Percentiles rank a stretch among this genome's conserved stretches.
phyloP scores from a whole-genome alignment of 1,139 yeast species.

The Suhomyces bokatorum region DNA sequence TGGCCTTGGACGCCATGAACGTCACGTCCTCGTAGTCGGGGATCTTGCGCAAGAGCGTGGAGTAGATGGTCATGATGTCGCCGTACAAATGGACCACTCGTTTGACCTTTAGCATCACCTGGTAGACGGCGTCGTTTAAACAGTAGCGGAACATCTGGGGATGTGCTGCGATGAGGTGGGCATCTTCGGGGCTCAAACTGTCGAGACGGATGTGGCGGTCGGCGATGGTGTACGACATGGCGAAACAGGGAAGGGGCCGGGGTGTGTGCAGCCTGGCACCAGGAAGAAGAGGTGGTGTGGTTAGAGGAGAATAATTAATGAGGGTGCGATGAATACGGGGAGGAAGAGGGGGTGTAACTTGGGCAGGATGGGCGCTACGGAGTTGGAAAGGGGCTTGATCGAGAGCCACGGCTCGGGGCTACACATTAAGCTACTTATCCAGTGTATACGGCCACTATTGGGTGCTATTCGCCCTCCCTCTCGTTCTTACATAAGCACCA shows the following conservation, averaged over 20 bases:
- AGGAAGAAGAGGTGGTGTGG: not conserved
- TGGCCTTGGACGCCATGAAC: slow-evolving; percentile 31
- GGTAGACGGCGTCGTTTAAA: slow-evolving; percentile 33
- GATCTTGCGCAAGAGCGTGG: slow-evolving; percentile 41
- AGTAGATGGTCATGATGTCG: slow-evolving; percentile 43
- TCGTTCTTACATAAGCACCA: not conserved
- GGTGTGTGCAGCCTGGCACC: not conserved
- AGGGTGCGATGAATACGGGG: not conserved
- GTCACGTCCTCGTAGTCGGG: slow-evolving; percentile 48
- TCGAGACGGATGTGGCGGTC: slow-evolving; percentile 29
- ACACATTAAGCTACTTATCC: too few relatives aligned
- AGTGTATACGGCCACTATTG: too few relatives aligned
- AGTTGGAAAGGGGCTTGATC: too few relatives aligned
- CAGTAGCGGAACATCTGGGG: slow-evolving; percentile 35
- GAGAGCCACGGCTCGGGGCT: too few relatives aligned
- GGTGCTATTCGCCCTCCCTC: too few relatives aligned
- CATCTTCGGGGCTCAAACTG: slow-evolving; percentile 26
- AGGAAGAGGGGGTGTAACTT: not conserved
- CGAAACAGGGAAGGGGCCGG: not conserved
- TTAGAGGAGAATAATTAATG: not conserved
- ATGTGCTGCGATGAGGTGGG: slow-evolving; percentile 29
- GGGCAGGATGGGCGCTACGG: not conserved
- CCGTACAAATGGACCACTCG: slow-evolving; percentile 38
- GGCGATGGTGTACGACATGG: slow-evolving; percentile 40
- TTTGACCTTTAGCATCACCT: slow-evolving; percentile 31